Evolutionary conservation across 164 flowering plant species (phyloP), one percentile per base, ranked within the genome.

Genomic region (Echeveria elegans): DNA sequence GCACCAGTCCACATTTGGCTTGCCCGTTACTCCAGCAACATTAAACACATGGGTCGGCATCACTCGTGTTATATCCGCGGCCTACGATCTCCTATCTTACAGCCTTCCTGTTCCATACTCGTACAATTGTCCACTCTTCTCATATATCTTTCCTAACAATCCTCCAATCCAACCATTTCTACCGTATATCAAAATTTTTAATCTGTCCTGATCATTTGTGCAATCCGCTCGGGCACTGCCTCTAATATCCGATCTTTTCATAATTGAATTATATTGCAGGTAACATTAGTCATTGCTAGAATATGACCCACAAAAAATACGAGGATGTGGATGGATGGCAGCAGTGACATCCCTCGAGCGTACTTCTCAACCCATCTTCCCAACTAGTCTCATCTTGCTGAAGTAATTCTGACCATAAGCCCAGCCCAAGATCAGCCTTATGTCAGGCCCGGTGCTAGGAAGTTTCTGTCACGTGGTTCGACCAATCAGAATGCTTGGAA

Each of bases 331-430:
- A 36, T 62, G 65, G 15, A 62, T 38, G 11, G 64, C 64, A 29
- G 40, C 40, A 14, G 64, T 62, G 40, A 62, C 64, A 31, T 62
- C 65, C 5, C 37, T 62, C 21, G 5, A 62, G 37, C 40, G 65
- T 62, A 38, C 31, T 62, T 36, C 40, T 62, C 65, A 62, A 62
- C 19, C 65, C 65, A 32, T 62, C 65, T 62, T 62, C 65, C 65
- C 65, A 62, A 62, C 65, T 62, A 2, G 65, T 62, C 65, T 62
- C 32, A 7, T 62, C 65, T 21, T 62, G 37, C 65, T n/a, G n/a
- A n/a, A n/a, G n/a, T n/a, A n/a, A n/a, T n/a, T n/a, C n/a, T n/a
- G n/a, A n/a, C n/a, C n/a, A n/a, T n/a, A n/a, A n/a, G n/a, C n/a
- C n/a, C n/a, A n/a, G n/a, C n/a, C n/a, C n/a, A n/a, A n/a, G n/a